These are phyloP conservation scores for Amaranthus hypochondriacus DNA, from an alignment of 148 eudicot genomes.

Conservation along the genomic window DNA sequence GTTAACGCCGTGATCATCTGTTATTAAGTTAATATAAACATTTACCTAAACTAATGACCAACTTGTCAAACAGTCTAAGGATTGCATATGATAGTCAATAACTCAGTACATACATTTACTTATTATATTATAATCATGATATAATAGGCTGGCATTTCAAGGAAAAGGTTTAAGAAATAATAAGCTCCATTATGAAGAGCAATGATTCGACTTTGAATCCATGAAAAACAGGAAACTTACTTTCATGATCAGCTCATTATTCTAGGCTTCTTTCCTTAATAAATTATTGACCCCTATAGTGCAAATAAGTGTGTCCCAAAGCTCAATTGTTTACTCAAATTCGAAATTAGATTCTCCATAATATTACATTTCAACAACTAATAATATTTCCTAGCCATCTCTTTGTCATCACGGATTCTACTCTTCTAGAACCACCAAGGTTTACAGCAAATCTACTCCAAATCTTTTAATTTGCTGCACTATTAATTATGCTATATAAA, in stretches of 20 bases:
- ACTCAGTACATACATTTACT: background rate
- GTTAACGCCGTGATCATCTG: background rate
- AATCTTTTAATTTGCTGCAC: too few relatives aligned
- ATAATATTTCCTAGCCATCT: slow-evolving; percentile 15
- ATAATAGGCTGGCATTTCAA: slow-evolving; percentile 15
- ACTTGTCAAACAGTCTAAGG: background rate
- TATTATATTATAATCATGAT: slow-evolving; percentile 3
- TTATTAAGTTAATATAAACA: background rate
- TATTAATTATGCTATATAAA: background rate
- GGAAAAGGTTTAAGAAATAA: background rate
- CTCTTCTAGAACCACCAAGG: slow-evolving; percentile 5
- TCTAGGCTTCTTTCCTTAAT: slow-evolving; percentile 15
- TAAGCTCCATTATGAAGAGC: slow-evolving; percentile 21
- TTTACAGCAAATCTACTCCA: background rate
- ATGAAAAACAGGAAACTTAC: slow-evolving; percentile 14
- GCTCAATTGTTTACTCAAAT: slow-evolving; percentile 8
- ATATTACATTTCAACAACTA: slow-evolving; percentile 5
- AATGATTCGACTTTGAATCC: slow-evolving; percentile 21
- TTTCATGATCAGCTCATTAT: slow-evolving; percentile 11
- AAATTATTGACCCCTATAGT: slow-evolving; percentile 6
- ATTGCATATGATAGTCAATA: slow-evolving; percentile 1
- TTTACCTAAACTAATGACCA: too few relatives aligned
- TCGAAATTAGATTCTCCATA: slow-evolving; percentile 15
- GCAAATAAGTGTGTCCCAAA: slow-evolving; percentile 10
- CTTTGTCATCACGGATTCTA: slow-evolving; percentile 6